phyloP scores from a whole-genome alignment of 495 filamentous ascomycete genomes.

The Penicillium mononematosum region DNA sequence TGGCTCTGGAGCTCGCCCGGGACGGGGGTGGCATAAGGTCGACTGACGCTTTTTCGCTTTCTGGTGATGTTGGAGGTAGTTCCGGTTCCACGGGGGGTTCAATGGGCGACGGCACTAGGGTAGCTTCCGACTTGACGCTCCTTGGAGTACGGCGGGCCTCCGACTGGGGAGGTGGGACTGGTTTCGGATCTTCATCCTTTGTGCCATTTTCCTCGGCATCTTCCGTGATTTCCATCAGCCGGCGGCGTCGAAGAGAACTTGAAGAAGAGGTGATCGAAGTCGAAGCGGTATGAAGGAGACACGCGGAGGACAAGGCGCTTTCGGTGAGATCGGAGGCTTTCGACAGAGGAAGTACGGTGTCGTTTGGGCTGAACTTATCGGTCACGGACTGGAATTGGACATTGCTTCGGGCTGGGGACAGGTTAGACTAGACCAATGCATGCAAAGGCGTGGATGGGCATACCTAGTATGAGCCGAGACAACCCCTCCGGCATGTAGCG shows the following conservation, averaged over 20 bases:
- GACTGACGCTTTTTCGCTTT: constrained; percentile 17
- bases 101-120: constrained; percentile 33
- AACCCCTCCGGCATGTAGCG: constrained; percentile 90
- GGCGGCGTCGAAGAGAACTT: constrained; percentile 70
- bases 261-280: constrained; percentile 84
- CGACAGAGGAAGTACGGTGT: constrained; percentile 73
- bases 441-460: constrained; percentile 17
- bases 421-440: constrained; percentile 7
- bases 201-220: constrained; percentile 65
- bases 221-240: constrained; percentile 87
- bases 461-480: constrained; percentile 89
- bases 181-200: constrained; percentile 49
- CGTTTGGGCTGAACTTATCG: constrained; percentile 84
- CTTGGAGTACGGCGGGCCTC: constrained; percentile 33
- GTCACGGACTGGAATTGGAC: constrained; percentile 88
- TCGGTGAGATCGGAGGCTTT: constrained; percentile 79
- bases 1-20: constrained; percentile 21
- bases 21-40: constrained; percentile 22
- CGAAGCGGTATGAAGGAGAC: constrained; percentile 84
- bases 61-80: constrained; percentile 22
- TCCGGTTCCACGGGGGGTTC: constrained; percentile 9
- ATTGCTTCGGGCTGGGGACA: constrained; percentile 72
- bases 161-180: constrained; percentile 11
- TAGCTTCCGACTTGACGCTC: constrained; percentile 43
- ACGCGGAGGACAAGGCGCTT: constrained; percentile 80